These are phyloP conservation scores for Talaromyces funiculosus DNA, from an alignment of 2,329 filamentous ascomycete species.

Conservation along the genomic window DNA sequence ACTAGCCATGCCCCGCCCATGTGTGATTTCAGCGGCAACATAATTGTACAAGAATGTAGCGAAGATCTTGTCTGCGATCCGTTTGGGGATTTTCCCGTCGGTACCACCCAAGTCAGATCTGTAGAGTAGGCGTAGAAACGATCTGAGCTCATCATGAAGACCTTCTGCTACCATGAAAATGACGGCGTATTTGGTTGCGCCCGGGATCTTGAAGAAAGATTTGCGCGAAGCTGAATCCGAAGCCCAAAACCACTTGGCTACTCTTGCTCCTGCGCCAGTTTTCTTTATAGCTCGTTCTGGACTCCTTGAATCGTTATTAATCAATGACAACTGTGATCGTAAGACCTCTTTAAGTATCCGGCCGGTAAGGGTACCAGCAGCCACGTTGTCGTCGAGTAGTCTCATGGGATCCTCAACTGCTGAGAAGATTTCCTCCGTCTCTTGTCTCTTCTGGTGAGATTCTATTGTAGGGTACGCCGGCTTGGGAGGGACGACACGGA, in stretches of 20 bases:
- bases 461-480: constrained; percentile 9
- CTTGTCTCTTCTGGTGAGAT: background rate
- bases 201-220: constrained; percentile 26
- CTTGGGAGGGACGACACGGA: constrained; percentile 32
- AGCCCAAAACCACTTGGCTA: constrained; percentile 38
- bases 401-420: constrained; percentile 29
- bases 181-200: constrained; percentile 22
- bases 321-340: constrained; percentile 28
- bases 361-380: constrained; percentile 30
- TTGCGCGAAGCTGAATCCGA: constrained; percentile 27
- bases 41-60: constrained; percentile 26
- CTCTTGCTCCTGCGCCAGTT: constrained; percentile 29
- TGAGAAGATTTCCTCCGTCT: constrained; percentile 4
- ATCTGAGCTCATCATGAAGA: constrained; percentile 27
- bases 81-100: constrained; percentile 21
- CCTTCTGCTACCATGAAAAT: constrained; percentile 39
- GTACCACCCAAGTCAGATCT: constrained; percentile 23
- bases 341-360: constrained; percentile 26
- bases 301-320: constrained; percentile 19
- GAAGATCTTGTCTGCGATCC: constrained; percentile 20
- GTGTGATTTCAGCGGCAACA: constrained; percentile 29
- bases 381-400: constrained; percentile 35
- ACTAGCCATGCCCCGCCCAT: constrained; percentile 28
- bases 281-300: constrained; percentile 27
- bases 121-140: constrained; percentile 32